Evolutionary conservation across 768 basidiomycete species (phyloP).

Genomic region (Pleurotus tuoliensis): DNA sequence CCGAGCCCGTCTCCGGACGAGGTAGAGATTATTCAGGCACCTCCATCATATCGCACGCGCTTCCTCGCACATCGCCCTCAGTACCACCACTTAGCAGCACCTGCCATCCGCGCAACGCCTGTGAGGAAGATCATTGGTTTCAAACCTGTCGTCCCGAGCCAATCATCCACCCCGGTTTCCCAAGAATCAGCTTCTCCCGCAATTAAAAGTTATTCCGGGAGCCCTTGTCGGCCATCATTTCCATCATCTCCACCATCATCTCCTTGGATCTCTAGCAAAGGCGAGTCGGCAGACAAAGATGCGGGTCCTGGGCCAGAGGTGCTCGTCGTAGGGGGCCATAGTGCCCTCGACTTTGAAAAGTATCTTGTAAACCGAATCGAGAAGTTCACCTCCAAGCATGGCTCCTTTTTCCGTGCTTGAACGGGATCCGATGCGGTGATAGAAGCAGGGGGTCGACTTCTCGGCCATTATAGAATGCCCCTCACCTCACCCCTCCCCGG

Average conservation of each 20-base stretch:
- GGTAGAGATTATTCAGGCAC: background rate
- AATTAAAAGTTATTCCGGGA: slow-evolving; percentile 14
- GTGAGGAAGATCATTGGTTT: slow-evolving; percentile 18
- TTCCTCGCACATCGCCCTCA: background rate
- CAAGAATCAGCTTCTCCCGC: slow-evolving; percentile 2
- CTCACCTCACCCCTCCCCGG: background rate
- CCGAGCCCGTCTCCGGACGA: slow-evolving; percentile 8
- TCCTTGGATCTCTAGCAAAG: slow-evolving; percentile 33
- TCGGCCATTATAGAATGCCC: slow-evolving; percentile 4
- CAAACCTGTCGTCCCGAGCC: slow-evolving; percentile 13
- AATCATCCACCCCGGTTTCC: slow-evolving; percentile 7
- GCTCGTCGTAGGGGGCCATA: slow-evolving; percentile 15
- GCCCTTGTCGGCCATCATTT: slow-evolving; percentile 30
- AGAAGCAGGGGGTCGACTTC: background rate
- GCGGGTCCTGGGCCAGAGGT: slow-evolving; percentile 25
- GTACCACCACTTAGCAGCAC: background rate
- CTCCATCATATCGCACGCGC: background rate
- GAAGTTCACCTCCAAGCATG: slow-evolving; percentile 19
- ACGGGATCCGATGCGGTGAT: background rate
- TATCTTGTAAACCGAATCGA: slow-evolving; percentile 39
- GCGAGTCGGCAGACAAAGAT: slow-evolving; percentile 26
- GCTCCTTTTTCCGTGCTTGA: slow-evolving; percentile 17
- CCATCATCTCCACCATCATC: slow-evolving; percentile 33
- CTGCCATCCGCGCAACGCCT: slow-evolving; percentile 14
- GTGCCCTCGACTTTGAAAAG: slow-evolving; percentile 33